Percentiles rank a stretch among this genome's conserved stretches.
Conservation (phyloP, 2,329 filamentous ascomycete species). For the Chrysoporthe deuterocubensis region DNA sequence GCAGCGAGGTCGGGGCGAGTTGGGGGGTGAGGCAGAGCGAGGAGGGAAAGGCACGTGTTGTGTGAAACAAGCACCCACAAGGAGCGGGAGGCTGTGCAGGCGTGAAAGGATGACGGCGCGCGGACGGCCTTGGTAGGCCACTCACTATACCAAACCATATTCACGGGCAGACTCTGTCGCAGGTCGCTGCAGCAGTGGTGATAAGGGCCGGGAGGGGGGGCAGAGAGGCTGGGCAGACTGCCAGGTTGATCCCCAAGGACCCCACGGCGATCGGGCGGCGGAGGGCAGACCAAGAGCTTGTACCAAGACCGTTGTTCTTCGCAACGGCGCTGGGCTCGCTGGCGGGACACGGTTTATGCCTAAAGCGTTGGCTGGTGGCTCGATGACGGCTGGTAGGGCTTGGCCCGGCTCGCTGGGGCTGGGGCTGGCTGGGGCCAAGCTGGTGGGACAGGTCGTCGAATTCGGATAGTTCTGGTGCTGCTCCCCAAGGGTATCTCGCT, state of each 20-base stretch:
- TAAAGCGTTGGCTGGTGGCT: slow-evolving; percentile 2
- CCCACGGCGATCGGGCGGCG: slow-evolving; percentile 9
- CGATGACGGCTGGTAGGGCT: slow-evolving; percentile 22
- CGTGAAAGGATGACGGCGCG: background rate
- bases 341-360: slow-evolving; percentile 13
- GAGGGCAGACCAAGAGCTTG: background rate
- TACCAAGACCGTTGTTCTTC: slow-evolving; percentile 9
- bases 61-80: background rate
- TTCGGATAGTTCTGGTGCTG: slow-evolving; percentile 7
- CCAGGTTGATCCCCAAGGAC: slow-evolving; percentile 22
- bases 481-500: background rate
- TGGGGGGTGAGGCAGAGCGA: background rate
- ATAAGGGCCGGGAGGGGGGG: background rate
- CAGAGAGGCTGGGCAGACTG: background rate
- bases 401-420: slow-evolving; percentile 15
- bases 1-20: background rate
- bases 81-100: slow-evolving; percentile 14
- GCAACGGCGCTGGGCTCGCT: background rate
- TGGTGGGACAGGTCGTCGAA: slow-evolving; percentile 19
- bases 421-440: slow-evolving; percentile 18
- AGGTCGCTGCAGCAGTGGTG: background rate
- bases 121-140: slow-evolving; percentile 1
- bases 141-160: slow-evolving; percentile 27
- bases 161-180: slow-evolving; percentile 11
- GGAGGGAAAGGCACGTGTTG: background rate